A percentile compares a stretch with the other conserved stretches of the same genome.
Evolutionary conservation across 2,329 filamentous ascomycete genomes (phyloP).

Genomic region (Aspergillus awamori): DNA sequence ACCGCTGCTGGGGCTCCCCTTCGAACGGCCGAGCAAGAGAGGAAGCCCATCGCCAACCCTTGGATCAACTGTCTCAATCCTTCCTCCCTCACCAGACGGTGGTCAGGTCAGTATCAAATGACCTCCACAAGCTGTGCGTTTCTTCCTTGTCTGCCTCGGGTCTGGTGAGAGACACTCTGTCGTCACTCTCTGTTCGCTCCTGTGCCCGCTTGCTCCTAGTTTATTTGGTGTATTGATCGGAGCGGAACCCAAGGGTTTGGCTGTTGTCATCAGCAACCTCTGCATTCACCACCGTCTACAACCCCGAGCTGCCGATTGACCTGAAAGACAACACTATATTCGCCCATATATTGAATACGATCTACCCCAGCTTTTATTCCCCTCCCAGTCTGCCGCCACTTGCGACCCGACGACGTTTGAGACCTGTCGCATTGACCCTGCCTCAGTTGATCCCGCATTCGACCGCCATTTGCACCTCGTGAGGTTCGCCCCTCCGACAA

Average conservation of each 20-base stretch:
- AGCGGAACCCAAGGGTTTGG: slow-evolving; percentile 22
- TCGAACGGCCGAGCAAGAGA: slow-evolving; percentile 27
- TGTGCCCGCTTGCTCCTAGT: slow-evolving; percentile 18
- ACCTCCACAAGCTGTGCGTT: slow-evolving; percentile 22
- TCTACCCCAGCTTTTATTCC: not conserved
- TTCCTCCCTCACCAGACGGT: slow-evolving; percentile 27
- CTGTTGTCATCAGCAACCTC: slow-evolving; percentile 28
- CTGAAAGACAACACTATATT: slow-evolving; percentile 4
- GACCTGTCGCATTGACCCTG: slow-evolving; percentile 27
- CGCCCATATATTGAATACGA: slow-evolving; percentile 4
- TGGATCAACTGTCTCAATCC: slow-evolving; percentile 18
- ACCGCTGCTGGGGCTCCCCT: slow-evolving; percentile 34
- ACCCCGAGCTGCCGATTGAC: slow-evolving; percentile 23
- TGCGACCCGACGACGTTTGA: slow-evolving; percentile 19
- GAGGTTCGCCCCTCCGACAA: slow-evolving; percentile 14
- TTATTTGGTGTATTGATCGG: slow-evolving; percentile 24
- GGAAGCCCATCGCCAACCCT: slow-evolving; percentile 27
- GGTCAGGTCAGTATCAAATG: slow-evolving; percentile 29
- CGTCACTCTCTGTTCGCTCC: slow-evolving; percentile 9
- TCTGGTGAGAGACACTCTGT: slow-evolving; percentile 26
- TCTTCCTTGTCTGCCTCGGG: slow-evolving; percentile 19
- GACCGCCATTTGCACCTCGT: slow-evolving; percentile 20
- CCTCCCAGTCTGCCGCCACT: slow-evolving; percentile 15
- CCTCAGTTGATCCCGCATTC: slow-evolving; percentile 17
- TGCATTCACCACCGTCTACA: slow-evolving; percentile 26